A percentile compares a stretch with the other conserved stretches of the same genome.
Conservation (phyloP, 73 alveolate genomes). For the Symbiodinium pilosum region DNA sequence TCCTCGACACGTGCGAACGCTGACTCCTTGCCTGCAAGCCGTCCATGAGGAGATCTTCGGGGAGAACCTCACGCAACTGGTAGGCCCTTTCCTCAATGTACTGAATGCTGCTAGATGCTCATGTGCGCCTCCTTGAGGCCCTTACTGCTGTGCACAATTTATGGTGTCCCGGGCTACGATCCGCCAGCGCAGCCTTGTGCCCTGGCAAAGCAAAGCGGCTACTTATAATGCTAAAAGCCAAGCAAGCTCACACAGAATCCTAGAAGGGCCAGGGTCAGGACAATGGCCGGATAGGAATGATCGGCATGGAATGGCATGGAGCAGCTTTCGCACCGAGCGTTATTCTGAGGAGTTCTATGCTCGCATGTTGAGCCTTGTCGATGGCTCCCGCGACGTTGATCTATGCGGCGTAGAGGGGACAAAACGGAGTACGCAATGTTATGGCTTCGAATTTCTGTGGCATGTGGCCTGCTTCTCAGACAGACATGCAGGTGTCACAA, state of each 20-base stretch:
- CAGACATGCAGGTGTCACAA: too few species aligned
- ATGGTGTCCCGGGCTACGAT: constrained; percentile 60
- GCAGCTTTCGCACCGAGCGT: background rate
- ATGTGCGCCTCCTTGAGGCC: background rate
- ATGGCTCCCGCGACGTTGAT: constrained; percentile 40
- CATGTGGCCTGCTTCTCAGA: constrained; percentile 12
- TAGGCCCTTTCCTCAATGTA: constrained; percentile 2
- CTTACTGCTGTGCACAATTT: constrained; percentile 94
- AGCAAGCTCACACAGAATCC: background rate
- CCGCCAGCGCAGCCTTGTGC: constrained; percentile 3
- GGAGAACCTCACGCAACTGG: constrained; percentile 46
- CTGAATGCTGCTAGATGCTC: too few species aligned
- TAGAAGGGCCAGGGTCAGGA: too few species aligned
- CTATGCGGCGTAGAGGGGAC: constrained; percentile 88
- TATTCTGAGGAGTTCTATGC: constrained; percentile 22
- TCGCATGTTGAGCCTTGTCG: constrained; percentile 51
- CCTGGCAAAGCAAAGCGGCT: too few species aligned
- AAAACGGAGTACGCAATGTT: constrained; percentile 84
- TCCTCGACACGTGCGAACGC: constrained; percentile 87
- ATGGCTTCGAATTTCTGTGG: constrained; percentile 92
- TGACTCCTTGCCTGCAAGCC: constrained; percentile 91
- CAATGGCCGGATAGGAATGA: background rate
- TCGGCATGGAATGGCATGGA: background rate
- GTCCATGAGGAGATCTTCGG: constrained; percentile 88
- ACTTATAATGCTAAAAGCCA: background rate